phyloP scores from a whole-genome alignment of 2,329 filamentous ascomycete genomes.

The Penicillium sp. region DNA sequence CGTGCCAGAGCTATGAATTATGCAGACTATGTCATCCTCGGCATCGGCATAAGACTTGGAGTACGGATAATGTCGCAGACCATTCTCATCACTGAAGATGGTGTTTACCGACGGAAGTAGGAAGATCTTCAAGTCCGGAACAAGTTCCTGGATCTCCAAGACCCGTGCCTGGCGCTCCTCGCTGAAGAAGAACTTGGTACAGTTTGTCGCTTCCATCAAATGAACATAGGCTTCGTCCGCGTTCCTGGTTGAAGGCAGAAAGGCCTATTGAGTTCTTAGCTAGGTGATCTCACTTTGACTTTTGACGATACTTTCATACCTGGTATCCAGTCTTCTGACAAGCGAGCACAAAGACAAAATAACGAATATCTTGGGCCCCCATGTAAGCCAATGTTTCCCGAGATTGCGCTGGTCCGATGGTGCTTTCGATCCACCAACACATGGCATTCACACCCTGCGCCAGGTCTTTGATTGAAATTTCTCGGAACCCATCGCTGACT shows the following conservation, averaged over 20 bases:
- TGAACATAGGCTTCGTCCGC: slow-evolving; percentile 19
- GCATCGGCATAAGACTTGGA: slow-evolving; percentile 22
- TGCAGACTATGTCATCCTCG: slow-evolving; percentile 24
- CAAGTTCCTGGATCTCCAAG: slow-evolving; percentile 40
- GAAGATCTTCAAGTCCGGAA: slow-evolving; percentile 11
- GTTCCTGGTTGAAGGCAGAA: slow-evolving; percentile 23
- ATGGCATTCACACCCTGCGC: slow-evolving; percentile 19
- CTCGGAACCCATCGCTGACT: slow-evolving; percentile 19
- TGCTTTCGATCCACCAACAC: slow-evolving; percentile 23
- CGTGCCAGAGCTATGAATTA: slow-evolving; percentile 40
- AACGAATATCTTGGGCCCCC: slow-evolving; percentile 26
- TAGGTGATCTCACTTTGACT: neutral
- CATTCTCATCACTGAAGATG: slow-evolving; percentile 11
- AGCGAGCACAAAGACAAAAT: slow-evolving; percentile 22
- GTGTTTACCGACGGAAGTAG: slow-evolving; percentile 7
- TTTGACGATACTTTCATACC: slow-evolving; percentile 4
- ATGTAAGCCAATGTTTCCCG: slow-evolving; percentile 26
- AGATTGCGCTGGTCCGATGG: slow-evolving; percentile 8
- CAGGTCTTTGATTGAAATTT: slow-evolving; percentile 18
- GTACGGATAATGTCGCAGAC: slow-evolving; percentile 18
- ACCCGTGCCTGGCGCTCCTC: slow-evolving; percentile 23
- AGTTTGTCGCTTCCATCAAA: slow-evolving; percentile 16
- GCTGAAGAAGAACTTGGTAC: slow-evolving; percentile 28
- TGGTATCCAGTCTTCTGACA: slow-evolving; percentile 27
- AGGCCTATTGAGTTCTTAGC: slow-evolving; percentile 9